These are phyloP conservation scores for Delonix regia DNA, from an alignment of 306 rosid species.

Conservation along the genomic window DNA sequence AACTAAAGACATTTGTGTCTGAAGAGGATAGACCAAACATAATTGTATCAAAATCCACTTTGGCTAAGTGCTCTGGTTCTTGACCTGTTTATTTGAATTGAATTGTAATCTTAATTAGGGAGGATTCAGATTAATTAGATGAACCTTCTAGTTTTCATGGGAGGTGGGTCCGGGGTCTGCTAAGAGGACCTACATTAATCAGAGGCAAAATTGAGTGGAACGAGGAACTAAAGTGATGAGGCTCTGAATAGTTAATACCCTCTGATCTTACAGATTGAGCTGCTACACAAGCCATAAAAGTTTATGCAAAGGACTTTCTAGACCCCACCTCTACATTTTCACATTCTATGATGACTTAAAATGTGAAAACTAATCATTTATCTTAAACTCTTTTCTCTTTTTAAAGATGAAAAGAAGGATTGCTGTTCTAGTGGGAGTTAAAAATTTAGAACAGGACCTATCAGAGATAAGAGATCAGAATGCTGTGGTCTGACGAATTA, in stretches of 20 bases:
- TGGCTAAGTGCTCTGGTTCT: background rate
- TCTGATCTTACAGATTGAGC: conserved; percentile 1
- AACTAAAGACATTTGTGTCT: too few relatives aligned
- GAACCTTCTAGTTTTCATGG: background rate
- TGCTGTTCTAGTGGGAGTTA: background rate
- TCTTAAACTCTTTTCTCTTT: background rate
- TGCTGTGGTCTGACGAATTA: background rate
- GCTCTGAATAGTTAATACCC: background rate
- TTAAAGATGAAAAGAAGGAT: background rate
- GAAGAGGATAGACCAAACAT: too few relatives aligned
- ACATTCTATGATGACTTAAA: background rate
- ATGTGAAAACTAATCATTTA: background rate
- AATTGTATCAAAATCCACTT: background rate
- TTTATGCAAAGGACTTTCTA: background rate
- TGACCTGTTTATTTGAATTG: background rate
- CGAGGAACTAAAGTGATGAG: conserved; percentile 13
- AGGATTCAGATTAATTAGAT: background rate
- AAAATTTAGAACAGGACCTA: background rate
- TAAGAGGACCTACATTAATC: background rate
- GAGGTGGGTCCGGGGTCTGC: background rate
- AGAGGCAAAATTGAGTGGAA: background rate
- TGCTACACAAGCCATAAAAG: background rate
- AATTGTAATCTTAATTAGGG: background rate
- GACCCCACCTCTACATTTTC: background rate
- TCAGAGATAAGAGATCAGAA: background rate